A percentile compares a stretch with the other conserved stretches of the same genome.
Conservation (phyloP, 1,284 basidiomycete species). For the Phlebopus sp. region DNA sequence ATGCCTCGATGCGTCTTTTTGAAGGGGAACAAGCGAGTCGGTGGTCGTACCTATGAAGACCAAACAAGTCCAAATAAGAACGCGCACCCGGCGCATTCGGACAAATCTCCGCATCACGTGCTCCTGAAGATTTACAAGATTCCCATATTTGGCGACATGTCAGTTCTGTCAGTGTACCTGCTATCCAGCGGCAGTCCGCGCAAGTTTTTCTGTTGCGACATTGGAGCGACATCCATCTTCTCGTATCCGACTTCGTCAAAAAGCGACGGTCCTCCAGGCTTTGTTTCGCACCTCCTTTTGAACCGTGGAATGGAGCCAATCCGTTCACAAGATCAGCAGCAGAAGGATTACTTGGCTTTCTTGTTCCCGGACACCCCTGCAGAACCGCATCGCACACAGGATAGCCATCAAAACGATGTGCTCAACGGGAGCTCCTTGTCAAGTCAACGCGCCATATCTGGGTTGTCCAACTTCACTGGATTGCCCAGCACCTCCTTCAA, state of each 20-base stretch:
- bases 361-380: constrained; percentile 37
- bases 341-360: constrained; percentile 42
- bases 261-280: too few species aligned
- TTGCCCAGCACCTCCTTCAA: constrained; percentile 20
- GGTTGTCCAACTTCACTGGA: constrained; percentile 19
- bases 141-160: background rate
- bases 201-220: constrained; percentile 11
- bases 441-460: constrained; percentile 17
- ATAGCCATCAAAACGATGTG: constrained; percentile 17
- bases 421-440: constrained; percentile 4
- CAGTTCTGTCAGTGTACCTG: constrained; percentile 1
- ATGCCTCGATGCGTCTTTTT: constrained; percentile 4
- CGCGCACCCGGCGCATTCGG: too few species aligned
- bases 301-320: constrained; percentile 28
- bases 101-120: background rate
- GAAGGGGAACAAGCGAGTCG: background rate
- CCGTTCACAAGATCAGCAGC: constrained; percentile 30
- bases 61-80: constrained; percentile 18
- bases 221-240: constrained; percentile 9
- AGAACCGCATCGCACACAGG: constrained; percentile 24
- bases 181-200: constrained; percentile 11
- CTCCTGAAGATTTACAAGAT: background rate
- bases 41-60: background rate
- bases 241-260: too few species aligned
- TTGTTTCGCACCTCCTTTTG: background rate